Conservation (phyloP, 495 filamentous ascomycete species). For the Pseudevernia furfuracea region DNA sequence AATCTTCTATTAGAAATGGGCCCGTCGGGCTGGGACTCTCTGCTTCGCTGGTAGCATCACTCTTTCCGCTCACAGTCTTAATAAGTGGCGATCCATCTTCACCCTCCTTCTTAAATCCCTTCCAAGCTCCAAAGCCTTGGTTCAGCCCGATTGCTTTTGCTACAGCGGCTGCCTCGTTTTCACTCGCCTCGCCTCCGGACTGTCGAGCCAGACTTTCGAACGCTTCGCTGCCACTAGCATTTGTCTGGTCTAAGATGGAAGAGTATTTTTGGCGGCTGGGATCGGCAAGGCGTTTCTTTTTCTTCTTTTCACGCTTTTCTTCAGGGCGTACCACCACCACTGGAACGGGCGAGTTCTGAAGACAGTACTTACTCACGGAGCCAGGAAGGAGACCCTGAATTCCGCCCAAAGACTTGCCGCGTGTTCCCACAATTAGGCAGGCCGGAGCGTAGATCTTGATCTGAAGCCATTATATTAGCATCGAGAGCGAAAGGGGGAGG, state of each 20-base stretch:
- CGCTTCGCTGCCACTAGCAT: constrained; percentile 45
- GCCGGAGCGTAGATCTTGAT: constrained; percentile 91
- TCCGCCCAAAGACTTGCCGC: constrained; percentile 77
- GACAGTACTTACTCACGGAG: constrained; percentile 92
- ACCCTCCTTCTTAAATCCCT: constrained; percentile 39
- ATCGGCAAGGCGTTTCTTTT: constrained; percentile 75
- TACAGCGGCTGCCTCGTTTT: constrained; percentile 64
- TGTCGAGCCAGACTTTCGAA: constrained; percentile 40
- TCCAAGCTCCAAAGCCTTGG: constrained; percentile 41
- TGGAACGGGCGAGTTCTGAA: constrained; percentile 93
- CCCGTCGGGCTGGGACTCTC: constrained; percentile 1
- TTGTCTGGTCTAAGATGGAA: constrained; percentile 61
- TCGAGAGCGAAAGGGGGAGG: background rate
- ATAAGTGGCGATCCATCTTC: background rate
- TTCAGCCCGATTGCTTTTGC: constrained; percentile 63
- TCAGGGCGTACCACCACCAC: constrained; percentile 91
- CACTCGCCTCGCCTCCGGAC: constrained; percentile 29
- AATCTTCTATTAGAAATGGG: background rate
- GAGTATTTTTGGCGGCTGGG: constrained; percentile 72
- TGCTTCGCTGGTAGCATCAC: constrained; percentile 5
- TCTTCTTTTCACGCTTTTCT: constrained; percentile 86
- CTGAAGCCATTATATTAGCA: constrained; percentile 38
- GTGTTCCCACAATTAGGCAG: constrained; percentile 90
- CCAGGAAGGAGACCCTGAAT: constrained; percentile 86
- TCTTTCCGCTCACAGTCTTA: background rate